Evolutionary conservation across 371 early-diverging fungal genomes (phyloP), one percentile per base, ranked within the genome.

Genomic region (Lichtheimia corymbifera): DNA sequence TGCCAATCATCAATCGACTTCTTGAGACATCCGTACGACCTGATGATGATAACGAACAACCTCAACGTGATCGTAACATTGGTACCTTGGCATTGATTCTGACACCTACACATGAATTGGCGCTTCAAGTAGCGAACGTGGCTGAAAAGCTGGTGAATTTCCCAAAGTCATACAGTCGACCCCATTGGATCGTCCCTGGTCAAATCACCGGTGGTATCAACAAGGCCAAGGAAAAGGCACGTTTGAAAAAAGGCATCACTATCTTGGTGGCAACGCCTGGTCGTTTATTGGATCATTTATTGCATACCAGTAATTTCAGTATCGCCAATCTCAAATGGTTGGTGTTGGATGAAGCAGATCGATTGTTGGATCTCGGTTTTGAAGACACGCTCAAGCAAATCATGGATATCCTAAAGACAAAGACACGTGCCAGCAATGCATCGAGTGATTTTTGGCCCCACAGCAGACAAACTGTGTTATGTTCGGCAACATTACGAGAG

Each of bases 311-410:
- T 71, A 85, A 89, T 22, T 88, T 91, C 58, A 69, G 87, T 53
- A 81, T 96, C 4, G 82, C 85, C 35, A 76, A 90, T 53, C 76
- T 96, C 40, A 79, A 85, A 35, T 97, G 94, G 91, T 66, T 99
- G 51, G 95, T 99, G 7, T 80, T 99, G 57, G 99, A 99, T 76
- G 99, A 99, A 82, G 98, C 98, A 14, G 99, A 99, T 86, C 89
- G 98, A 17, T 85, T 99, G 71, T 78, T 99, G 63, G 99, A 98
- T 67, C 81, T 93, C 4, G 99, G 98, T 3, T 99, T 99, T 66
- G 96, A 95, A 62, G 93, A 95, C 56, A 95, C 95, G 24, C 79
- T 99, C 66, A 88, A 89, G 61, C 88, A 90, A 61, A 95, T 94
- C 60, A 71, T 93, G 76, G 70, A 76, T 40, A 69, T 91, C 27